Evolutionary conservation across 148 eudicot genomes (phyloP).

Genomic region (Suaeda aralocaspica): DNA sequence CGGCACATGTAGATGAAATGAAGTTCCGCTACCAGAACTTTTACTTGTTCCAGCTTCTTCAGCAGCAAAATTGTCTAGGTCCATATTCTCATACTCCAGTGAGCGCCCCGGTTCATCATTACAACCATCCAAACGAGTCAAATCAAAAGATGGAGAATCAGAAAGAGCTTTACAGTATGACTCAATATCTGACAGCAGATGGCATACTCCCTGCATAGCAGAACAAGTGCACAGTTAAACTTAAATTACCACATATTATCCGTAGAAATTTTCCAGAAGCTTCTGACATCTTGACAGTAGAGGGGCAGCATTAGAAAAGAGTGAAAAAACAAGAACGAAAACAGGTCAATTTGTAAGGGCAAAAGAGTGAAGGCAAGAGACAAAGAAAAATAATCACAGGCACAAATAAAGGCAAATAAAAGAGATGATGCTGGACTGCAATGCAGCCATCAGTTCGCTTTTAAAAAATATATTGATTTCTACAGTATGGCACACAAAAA

Average conservation of each 20-base stretch:
- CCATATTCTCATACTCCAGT: slow-evolving; percentile 68
- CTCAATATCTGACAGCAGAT: slow-evolving; percentile 68
- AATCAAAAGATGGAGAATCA: slow-evolving; percentile 44
- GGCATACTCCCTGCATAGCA: slow-evolving; percentile 70
- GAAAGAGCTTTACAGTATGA: slow-evolving; percentile 53
- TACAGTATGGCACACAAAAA: background rate
- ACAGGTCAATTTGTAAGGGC: background rate
- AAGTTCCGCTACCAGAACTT: slow-evolving; percentile 37
- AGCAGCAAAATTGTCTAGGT: slow-evolving; percentile 54
- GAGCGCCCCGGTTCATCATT: slow-evolving; percentile 39
- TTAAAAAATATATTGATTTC: background rate
- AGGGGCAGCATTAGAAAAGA: slow-evolving; percentile 8
- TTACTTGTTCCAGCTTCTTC: slow-evolving; percentile 50
- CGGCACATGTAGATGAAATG: slow-evolving; percentile 72
- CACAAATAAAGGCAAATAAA: background rate
- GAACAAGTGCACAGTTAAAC: background rate
- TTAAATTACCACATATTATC: background rate
- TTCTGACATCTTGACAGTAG: background rate
- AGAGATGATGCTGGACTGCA: background rate
- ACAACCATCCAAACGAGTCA: slow-evolving; percentile 45
- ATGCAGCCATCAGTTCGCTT: background rate
- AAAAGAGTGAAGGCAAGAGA: background rate
- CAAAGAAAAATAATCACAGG: background rate
- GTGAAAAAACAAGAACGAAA: background rate
- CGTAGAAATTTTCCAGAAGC: background rate